Evolutionary conservation across 495 filamentous ascomycete genomes (phyloP), one percentile per base, ranked within the genome.

Genomic region (Beverwykella pulmonaria): DNA sequence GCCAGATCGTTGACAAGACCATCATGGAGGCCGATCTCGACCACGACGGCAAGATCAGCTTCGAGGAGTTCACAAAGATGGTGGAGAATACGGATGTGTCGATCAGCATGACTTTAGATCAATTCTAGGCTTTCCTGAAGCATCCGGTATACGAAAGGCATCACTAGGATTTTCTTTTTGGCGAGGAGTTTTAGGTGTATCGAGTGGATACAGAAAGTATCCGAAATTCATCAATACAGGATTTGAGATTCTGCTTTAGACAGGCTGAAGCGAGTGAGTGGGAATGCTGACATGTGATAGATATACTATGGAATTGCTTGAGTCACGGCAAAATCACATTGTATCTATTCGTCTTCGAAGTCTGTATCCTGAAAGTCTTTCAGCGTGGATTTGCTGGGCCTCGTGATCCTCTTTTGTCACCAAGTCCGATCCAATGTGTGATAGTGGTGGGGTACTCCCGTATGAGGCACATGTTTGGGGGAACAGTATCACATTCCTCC

Each of bases 1-100:
- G 14, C 27, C 54, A 75, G 82, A 92, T 92, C 68, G 94, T 99
- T 65, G 94, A 99, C 80, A 99, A 99, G 86, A 99, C 94, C 56
- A 99, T 99, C 75, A 98, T 98, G 94, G 94, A 99, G 81, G 95
- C 94, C 48, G 94, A 99, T 77, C 84, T 90, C 73, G 95, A 99
- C 78, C 84, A 86, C 46, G 94, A 99, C 79, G 94, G 94, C 69
- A 96, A 96, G 83, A 98, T 99, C 81, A 96, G 91, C 81, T 99
- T 99, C 73, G 92, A 97, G 81, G 94, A 99, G 83, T 99, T 99
- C 79, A 91, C 86, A 53, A 90, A 93, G 79, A 97, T 98, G 95
- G 95, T 98, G 52, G 93, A 97, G 83, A 95, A 89, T 75, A 98
- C 94, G 29, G 94, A 98, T 79, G 88, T 98, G 59, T 93, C 89